Base-by-base conservation (phyloP, 805 yeast species). In the Teunomyces stri region DNA sequence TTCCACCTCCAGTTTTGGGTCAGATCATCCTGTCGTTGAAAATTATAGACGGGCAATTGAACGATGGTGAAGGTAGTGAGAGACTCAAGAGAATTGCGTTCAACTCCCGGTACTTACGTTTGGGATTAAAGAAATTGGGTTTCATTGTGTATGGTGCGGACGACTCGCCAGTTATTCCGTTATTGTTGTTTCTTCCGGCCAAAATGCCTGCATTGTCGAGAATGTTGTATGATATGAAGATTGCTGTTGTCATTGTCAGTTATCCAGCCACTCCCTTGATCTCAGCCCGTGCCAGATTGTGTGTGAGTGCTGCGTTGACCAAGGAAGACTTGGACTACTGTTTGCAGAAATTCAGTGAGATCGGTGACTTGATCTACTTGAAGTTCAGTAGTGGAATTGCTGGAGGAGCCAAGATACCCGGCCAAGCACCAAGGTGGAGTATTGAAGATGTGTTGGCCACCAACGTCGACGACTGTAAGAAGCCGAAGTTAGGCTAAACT, bases 201-300 rank as follows among this genome's bases (percentile, higher is more conserved):
- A 92, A 91, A 64, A 89, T 94, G 96, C 95, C 96, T 21, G 90
- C 92, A 0, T 81, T 90, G 52, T 85, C 96, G 40, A 80, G 96
- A 64, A 80, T 82, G 78, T 79, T 92, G 77, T 79, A 86, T 57
- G 81, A 79, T 53, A 75, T 81, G 67, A 87, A 87, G 45, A 84
- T 94, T 51, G 99, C 99, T 3, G 91, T 92, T 42, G 99, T 94
- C 30, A 85, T 92, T 53, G 98, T 92, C 38, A 97, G 98, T 31
- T 94, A 94, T 64, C 99, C 99, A 9, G 99, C 99, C 0, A 92
- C 98, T 0, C 96, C 96, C 30, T 76, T 94, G 55, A 83, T 89
- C 37, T 81, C 90, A 31, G 87, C 96, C 4, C 82, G 99, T 70
- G 90, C 89, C 22, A 82, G 99, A 66, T 81, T 94, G 59, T 94